Evolutionary conservation across 352 stramenopile species (phyloP).

Genomic region (Pythium grandisporangium): DNA sequence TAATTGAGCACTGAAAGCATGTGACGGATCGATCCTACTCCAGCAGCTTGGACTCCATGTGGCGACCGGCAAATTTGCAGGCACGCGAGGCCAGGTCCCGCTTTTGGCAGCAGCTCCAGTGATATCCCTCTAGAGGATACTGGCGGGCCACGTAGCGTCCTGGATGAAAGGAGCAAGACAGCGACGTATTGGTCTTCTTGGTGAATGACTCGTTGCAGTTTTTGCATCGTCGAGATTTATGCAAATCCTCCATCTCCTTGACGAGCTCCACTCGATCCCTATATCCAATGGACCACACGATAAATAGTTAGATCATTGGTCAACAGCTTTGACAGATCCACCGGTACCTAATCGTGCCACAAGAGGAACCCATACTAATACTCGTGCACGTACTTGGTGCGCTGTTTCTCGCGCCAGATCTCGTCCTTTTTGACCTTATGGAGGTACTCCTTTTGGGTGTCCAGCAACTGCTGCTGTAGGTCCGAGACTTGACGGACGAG

Average conservation of each 20-base stretch:
- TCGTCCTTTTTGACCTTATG: slow-evolving; percentile 76
- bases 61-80: slow-evolving; percentile 74
- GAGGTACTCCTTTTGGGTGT: slow-evolving; percentile 73
- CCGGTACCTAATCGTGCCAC: no score
- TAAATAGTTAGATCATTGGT: no score
- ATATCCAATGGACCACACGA: no score
- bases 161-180: slow-evolving; percentile 72
- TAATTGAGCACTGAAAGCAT: no score
- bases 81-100: slow-evolving; percentile 62
- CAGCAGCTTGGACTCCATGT: slow-evolving; percentile 57
- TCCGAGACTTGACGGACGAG: slow-evolving; percentile 62
- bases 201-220: slow-evolving; percentile 80
- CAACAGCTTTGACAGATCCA: no score
- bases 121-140: slow-evolving; percentile 74
- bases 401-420: slow-evolving; percentile 52
- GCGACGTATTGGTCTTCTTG: slow-evolving; percentile 73
- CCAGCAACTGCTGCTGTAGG: slow-evolving; percentile 62
- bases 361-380: no score
- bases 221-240: slow-evolving; percentile 70
- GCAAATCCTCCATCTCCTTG: slow-evolving; percentile 59
- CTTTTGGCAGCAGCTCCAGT: slow-evolving; percentile 81
- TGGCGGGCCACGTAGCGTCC: slow-evolving; percentile 65
- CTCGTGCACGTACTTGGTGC: slow-evolving; percentile 27
- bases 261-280: slow-evolving; percentile 58
- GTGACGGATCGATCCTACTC: slow-evolving; percentile 13